Base-by-base conservation (phyloP, 2,329 filamentous ascomycete species). In the Hirsutella minnesotensis region DNA sequence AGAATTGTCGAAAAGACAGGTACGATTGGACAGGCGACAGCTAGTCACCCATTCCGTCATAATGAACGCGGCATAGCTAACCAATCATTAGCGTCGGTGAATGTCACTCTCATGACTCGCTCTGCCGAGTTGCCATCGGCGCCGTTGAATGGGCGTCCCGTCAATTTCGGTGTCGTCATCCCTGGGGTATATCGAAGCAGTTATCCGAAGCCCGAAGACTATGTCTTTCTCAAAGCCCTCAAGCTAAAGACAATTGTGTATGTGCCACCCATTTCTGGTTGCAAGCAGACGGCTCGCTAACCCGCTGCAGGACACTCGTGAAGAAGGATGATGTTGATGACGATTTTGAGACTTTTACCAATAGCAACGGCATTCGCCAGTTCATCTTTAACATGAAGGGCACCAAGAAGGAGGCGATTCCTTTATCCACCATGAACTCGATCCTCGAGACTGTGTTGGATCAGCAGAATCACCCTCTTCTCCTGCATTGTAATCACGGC, bases 401-500 rank as follows among this genome's bases (percentile, higher is more conserved):
- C n/a, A 95, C 94, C 51, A 95, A 95, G 62, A 88, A 89, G 52
- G 70, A 81, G 43, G 72, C 72, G 9, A 86, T 86, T 30, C 75
- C 83, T 1, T 57, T 77, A 8, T 61, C 69, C 37, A 77, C 79
- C 21, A 86, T 95, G 72, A 72, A 74, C 47, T 67, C 75, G 8
- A 86, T 90, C 38, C 70, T 94, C 20, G 68, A 75, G 12, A 66
- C 90, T 35, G 73, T 90, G 34, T 69, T 90, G 42, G 76, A 94
- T 55, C 73, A 73, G 39, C 63, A 70, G 29, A 87, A 94, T 48
- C 80, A 92, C 50, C 89, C 89, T 0, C 63, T 95, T 10, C 70
- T 95, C 33, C 75, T 95, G 38, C 89, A 95, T 61, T 95, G 89
- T 72, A 95, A 95, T 58, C 89, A 94, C 52, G 89, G 89, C 57